Evolutionary conservation across 2,329 filamentous ascomycete genomes (phyloP), one percentile per base, ranked within the genome.

Genomic region (Lasiodiplodia hormozganensis): DNA sequence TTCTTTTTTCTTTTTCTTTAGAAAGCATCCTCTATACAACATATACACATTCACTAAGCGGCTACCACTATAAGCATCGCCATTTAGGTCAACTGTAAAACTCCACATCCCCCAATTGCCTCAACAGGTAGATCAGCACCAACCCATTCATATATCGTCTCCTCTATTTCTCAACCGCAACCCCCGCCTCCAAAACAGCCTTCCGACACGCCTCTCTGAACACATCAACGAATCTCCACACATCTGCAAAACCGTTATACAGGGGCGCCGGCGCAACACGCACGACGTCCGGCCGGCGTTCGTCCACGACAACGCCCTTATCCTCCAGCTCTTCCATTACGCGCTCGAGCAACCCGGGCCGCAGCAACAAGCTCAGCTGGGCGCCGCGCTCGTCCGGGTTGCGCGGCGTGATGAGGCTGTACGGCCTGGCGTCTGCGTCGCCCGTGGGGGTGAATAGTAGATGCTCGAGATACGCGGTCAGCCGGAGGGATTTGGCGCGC

Each of bases 201-300:
- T 53, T 53, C 43, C 47, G n/a, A 66, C 68, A 69, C 49, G 68
- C 62, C 54, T 58, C 62, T 54, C 43, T 65, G 25, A 69, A 69
- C 18, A 65, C 53, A 43, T 62, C 14, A 2, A 65, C 62, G 75
- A 92, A 92, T 18, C 80, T 77, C 82, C 81, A 89, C 7, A 94
- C 89, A 73, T 97, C 94, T 69, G 85, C 84, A 76, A 92, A 96
- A 0, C 87, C 88, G 74, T 95, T 95, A 80, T 97, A 97, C 72
- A 97, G 78, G 10, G 94, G 93, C 52, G 92, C 90, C 1, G 94
- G 94, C 2, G 94, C 93, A 1, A 96, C 89, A 1, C 94, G 85
- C 62, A 97, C 90, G 18, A 97, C 94, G 76, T 94, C 90, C 1
- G 94, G 94, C 78, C 92, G 92, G 69, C 94, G 85, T 84, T 96